These are phyloP conservation scores for Endothia cerciana DNA, from an alignment of 2,329 filamentous ascomycete genomes.

Conservation along the genomic window DNA sequence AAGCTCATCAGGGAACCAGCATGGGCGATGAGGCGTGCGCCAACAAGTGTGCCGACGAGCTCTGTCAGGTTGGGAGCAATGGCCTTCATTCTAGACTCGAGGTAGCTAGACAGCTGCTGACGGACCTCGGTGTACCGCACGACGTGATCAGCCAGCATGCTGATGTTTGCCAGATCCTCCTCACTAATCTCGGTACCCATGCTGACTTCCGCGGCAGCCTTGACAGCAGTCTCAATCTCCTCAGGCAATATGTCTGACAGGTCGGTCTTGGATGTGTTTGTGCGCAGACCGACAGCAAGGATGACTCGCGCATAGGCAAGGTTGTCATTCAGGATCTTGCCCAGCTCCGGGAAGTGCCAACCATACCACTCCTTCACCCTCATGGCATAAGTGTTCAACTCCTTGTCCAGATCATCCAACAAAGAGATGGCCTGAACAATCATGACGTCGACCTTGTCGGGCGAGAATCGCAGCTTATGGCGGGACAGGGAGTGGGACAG, in stretches of 20 bases:
- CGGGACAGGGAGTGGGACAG: slow-evolving; percentile 95
- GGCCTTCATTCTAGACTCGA: slow-evolving; percentile 91
- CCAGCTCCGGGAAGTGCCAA: slow-evolving; percentile 99
- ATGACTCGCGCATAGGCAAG: slow-evolving; percentile 90
- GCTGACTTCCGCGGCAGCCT: slow-evolving; percentile 91
- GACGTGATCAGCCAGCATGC: slow-evolving; percentile 89
- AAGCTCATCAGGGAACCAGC: slow-evolving; percentile 92
- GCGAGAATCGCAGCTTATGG: slow-evolving; percentile 98
- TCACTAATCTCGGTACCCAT: slow-evolving; percentile 98
- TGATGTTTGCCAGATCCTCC: slow-evolving; percentile 92
- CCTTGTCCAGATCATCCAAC: slow-evolving; percentile 96
- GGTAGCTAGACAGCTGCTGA: slow-evolving; percentile 82
- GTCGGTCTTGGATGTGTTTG: slow-evolving; percentile 75
- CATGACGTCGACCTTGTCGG: slow-evolving; percentile 99
- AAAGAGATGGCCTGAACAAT: slow-evolving; percentile 96
- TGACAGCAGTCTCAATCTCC: slow-evolving; percentile 89
- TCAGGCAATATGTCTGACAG: slow-evolving; percentile 91
- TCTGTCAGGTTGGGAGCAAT: slow-evolving; percentile 96
- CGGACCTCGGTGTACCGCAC: slow-evolving; percentile 91
- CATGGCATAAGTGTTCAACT: slow-evolving; percentile 98
- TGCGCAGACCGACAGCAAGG: slow-evolving; percentile 84
- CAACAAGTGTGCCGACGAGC: slow-evolving; percentile 90
- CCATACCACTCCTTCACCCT: slow-evolving; percentile 99
- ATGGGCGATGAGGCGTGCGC: slow-evolving; percentile 92
- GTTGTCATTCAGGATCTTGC: slow-evolving; percentile 96